phyloP scores from a whole-genome alignment of 345 rosid genomes.

The Gossypium thurberi region DNA sequence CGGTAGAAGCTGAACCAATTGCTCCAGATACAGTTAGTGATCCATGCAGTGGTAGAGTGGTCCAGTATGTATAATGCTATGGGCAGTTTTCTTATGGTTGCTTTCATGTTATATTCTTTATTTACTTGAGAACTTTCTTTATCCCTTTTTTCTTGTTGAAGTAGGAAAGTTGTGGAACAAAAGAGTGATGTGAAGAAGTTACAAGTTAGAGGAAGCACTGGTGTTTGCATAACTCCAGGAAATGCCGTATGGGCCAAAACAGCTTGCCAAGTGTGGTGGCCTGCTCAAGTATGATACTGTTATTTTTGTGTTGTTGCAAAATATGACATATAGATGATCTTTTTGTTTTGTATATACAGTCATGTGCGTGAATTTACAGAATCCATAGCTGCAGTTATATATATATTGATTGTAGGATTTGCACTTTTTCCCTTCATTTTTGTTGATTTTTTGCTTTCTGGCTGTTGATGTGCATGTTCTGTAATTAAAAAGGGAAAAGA shows the following conservation, averaged over 20 bases:
- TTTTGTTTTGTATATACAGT: neutral
- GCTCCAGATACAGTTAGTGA: neutral
- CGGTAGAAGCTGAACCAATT: neutral
- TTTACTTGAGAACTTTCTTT: neutral
- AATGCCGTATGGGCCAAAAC: constrained; percentile 9
- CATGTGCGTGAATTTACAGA: neutral
- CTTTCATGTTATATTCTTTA: neutral
- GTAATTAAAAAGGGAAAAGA: neutral
- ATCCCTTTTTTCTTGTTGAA: neutral
- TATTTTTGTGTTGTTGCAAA: neutral
- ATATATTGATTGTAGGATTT: neutral
- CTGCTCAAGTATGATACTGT: constrained; percentile 5
- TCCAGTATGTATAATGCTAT: constrained; percentile 9
- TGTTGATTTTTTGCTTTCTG: neutral
- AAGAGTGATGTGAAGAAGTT: neutral
- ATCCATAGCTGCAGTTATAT: neutral
- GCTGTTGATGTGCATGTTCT: neutral
- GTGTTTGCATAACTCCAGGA: constrained; percentile 10
- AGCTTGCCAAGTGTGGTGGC: constrained; percentile 10
- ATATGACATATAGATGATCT: neutral
- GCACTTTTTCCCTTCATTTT: neutral
- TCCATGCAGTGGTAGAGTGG: constrained; percentile 1
- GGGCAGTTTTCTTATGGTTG: neutral
- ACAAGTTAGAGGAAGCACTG: constrained; percentile 5
- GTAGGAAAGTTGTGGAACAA: neutral